Conservation (phyloP, 2,329 filamentous ascomycete genomes). For the Fusarium abutilonis region DNA sequence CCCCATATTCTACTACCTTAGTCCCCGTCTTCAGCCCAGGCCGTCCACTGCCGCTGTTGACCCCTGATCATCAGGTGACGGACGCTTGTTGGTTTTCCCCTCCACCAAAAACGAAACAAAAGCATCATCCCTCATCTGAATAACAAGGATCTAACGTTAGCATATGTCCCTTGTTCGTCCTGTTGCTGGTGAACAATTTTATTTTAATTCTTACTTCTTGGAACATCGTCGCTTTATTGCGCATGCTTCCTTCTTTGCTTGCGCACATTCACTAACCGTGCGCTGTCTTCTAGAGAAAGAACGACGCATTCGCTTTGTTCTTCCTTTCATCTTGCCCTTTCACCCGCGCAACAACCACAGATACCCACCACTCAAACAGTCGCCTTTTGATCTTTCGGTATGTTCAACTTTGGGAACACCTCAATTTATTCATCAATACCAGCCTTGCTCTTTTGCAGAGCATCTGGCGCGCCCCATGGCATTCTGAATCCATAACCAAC, state of each 20-base stretch:
- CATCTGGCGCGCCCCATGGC: constrained; percentile 15
- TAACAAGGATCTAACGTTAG: constrained; percentile 38
- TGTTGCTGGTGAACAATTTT: constrained; percentile 7
- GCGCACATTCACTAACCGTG: constrained; percentile 32
- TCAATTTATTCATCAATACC: neutral
- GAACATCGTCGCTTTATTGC: constrained; percentile 20
- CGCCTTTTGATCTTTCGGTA: constrained; percentile 31
- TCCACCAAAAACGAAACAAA: constrained; percentile 36
- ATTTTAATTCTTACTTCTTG: constrained; percentile 9
- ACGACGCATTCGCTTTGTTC: constrained; percentile 42
- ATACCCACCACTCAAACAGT: constrained; percentile 30
- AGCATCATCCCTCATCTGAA: constrained; percentile 32
- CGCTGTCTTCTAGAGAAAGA: constrained; percentile 39
- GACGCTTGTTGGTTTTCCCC: constrained; percentile 45
- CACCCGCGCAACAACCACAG: constrained; percentile 34
- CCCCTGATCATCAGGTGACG: constrained; percentile 45
- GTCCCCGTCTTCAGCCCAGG: constrained; percentile 12
- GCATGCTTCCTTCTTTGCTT: constrained; percentile 31
- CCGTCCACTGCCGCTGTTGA: constrained; percentile 6
- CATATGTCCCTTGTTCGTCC: constrained; percentile 3
- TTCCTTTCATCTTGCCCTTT: constrained; percentile 27
- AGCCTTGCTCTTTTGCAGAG: constrained; percentile 8
- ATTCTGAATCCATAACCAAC: constrained; percentile 13
- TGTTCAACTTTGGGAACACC: constrained; percentile 13
- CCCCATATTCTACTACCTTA: constrained; percentile 19